A percentile compares a stretch with the other conserved stretches of the same genome.
Evolutionary conservation across 164 flowering plant species (phyloP).

Genomic region (Paratinospora sagittata): DNA sequence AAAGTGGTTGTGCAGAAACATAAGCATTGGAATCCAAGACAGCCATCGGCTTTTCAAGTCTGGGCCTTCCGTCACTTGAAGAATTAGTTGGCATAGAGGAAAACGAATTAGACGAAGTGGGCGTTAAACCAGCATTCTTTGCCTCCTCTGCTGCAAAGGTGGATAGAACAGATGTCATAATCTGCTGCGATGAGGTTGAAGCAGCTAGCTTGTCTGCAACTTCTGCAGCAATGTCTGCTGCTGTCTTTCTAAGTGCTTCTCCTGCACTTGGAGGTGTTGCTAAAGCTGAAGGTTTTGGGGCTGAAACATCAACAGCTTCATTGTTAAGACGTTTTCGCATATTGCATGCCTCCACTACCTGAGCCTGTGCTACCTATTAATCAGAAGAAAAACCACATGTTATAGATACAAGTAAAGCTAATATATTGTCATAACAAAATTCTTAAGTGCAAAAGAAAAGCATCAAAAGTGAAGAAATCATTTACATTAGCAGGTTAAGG

Average conservation of each 20-base stretch:
- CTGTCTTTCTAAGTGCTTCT: constrained; percentile 44
- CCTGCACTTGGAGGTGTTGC: constrained; percentile 27
- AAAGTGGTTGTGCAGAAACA: constrained; percentile 26
- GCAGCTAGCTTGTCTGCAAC: constrained; percentile 95
- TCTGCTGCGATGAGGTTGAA: constrained; percentile 75
- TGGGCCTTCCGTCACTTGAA: constrained; percentile 21
- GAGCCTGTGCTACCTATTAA: constrained; percentile 77
- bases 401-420: background rate
- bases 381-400: background rate
- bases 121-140: constrained; percentile 46
- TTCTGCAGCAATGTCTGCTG: constrained; percentile 87
- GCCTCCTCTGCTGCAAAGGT: constrained; percentile 90
- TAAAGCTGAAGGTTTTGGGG: constrained; percentile 28
- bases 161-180: constrained; percentile 87
- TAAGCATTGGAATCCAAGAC: constrained; percentile 40
- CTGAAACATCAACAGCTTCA: constrained; percentile 37
- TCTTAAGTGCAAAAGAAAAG: background rate
- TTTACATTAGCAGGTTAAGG: too few relatives aligned
- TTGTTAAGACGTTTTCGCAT: constrained; percentile 61
- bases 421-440: too few relatives aligned
- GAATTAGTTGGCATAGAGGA: constrained; percentile 27
- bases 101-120: constrained; percentile 30
- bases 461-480: background rate
- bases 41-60: constrained; percentile 35
- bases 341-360: constrained; percentile 50